Evolutionary conservation across 441 rosid species (phyloP).

Genomic region (Oxalis stricta): DNA sequence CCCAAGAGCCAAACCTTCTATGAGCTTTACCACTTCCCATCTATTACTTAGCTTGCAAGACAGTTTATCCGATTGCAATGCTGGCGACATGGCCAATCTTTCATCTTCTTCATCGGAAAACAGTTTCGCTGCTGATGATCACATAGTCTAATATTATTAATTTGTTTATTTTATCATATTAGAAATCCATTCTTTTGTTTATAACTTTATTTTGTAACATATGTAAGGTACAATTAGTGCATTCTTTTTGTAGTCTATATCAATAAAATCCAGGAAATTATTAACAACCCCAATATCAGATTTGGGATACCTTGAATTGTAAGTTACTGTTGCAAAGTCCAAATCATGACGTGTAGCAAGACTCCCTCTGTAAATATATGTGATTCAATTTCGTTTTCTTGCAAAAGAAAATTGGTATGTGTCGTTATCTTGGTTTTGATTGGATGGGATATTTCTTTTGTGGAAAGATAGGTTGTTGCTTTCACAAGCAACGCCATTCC

Average conservation of each 20-base stretch:
- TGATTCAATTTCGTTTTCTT: neutral
- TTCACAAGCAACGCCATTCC: constrained; percentile 26
- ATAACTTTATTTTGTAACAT: no score
- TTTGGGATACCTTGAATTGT: no score
- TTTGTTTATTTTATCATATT: constrained; percentile 1
- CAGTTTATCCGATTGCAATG: constrained; percentile 79
- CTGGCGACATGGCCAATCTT: constrained; percentile 25
- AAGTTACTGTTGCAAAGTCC: no score
- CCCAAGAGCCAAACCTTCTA: constrained; percentile 63
- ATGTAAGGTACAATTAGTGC: no score
- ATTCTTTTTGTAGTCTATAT: no score
- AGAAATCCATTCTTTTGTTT: no score
- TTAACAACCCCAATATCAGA: no score
- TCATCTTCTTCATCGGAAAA: constrained; percentile 61
- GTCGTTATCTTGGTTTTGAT: constrained; percentile 14
- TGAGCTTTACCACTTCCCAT: constrained; percentile 78
- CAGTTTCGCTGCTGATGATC: constrained; percentile 31
- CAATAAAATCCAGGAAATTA: no score
- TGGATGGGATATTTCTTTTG: constrained; percentile 6
- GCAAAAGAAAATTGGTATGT: constrained; percentile 8
- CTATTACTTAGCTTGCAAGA: constrained; percentile 70
- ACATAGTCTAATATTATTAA: constrained; percentile 28
- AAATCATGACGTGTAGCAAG: no score
- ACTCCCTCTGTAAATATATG: neutral
- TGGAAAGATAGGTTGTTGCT: constrained; percentile 18